Conservation (phyloP, 768 basidiomycete genomes). For the Trametes sanguinea region DNA sequence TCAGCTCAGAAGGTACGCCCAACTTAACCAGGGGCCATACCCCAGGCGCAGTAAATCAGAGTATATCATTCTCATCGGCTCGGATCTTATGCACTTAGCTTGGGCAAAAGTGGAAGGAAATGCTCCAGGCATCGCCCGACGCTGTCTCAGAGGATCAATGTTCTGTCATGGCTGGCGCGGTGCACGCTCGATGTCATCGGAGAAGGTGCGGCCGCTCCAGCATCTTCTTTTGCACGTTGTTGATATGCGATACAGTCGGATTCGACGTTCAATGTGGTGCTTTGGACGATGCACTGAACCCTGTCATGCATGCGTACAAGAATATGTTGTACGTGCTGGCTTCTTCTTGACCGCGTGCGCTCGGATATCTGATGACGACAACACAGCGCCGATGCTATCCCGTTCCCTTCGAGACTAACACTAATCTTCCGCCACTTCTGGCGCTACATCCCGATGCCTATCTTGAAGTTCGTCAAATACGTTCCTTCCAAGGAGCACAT, state of each 20-base stretch:
- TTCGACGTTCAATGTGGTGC: constrained; percentile 30
- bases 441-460: constrained; percentile 31
- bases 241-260: constrained; percentile 19
- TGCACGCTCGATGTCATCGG: constrained; percentile 33
- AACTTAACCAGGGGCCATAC: too few species aligned
- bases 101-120: constrained; percentile 29
- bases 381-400: constrained; percentile 28
- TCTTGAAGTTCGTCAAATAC: constrained; percentile 31
- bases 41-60: too few species aligned
- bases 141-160: constrained; percentile 18
- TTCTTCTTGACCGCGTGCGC: not conserved
- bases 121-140: constrained; percentile 8
- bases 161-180: constrained; percentile 25
- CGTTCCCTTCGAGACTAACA: constrained; percentile 28
- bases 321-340: constrained; percentile 27
- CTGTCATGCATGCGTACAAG: constrained; percentile 26
- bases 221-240: not conserved
- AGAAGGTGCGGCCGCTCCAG: constrained; percentile 19
- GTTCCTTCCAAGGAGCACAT: constrained; percentile 32
- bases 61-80: not conserved
- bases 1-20: constrained; percentile 25
- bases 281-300: constrained; percentile 26
- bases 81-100: constrained; percentile 14
- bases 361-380: not conserved
- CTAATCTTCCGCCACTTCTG: constrained; percentile 33